Conservation (phyloP, 495 filamentous ascomycete genomes). For the Elaphomyces granulatus region DNA sequence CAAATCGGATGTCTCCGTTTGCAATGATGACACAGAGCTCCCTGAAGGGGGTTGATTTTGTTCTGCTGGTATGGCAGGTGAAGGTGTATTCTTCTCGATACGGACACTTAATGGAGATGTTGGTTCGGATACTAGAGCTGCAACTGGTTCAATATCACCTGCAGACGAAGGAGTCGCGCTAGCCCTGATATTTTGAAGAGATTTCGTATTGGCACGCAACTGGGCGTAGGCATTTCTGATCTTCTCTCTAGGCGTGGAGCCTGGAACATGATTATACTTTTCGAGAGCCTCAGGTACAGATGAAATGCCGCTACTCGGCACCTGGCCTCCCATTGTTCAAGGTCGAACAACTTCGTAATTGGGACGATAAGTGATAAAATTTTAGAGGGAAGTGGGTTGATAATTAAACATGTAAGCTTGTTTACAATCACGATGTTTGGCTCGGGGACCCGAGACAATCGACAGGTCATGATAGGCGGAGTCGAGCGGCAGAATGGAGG, state of each 20-base stretch:
- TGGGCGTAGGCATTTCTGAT: slow-evolving; percentile 18
- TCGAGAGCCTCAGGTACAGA: slow-evolving; percentile 14
- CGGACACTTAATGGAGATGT: slow-evolving; percentile 27
- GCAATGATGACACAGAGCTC: slow-evolving; percentile 11
- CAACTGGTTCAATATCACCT: slow-evolving; percentile 27
- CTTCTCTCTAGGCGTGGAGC: slow-evolving; percentile 20
- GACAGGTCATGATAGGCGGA: too few species aligned
- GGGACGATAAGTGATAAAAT: too few species aligned
- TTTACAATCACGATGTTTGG: too few species aligned
- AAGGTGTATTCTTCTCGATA: slow-evolving; percentile 15
- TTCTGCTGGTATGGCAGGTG: slow-evolving; percentile 9
- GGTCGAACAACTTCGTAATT: too few species aligned
- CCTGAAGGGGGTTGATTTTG: slow-evolving; percentile 14
- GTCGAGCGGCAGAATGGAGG: too few species aligned
- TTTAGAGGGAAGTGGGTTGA: too few species aligned
- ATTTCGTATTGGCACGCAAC: slow-evolving; percentile 6
- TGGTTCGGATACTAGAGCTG: slow-evolving; percentile 19
- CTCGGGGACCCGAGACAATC: too few species aligned
- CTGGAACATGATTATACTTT: slow-evolving; percentile 17
- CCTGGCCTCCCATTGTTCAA: slow-evolving; percentile 14
- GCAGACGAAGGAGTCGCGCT: slow-evolving; percentile 29
- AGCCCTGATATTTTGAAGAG: slow-evolving; percentile 8
- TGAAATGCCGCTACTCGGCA: slow-evolving; percentile 5
- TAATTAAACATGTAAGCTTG: too few species aligned
- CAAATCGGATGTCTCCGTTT: slow-evolving; percentile 10